These are phyloP conservation scores for Sporodiniella umbellata DNA, from an alignment of 371 early-diverging fungal species.

Conservation along the genomic window DNA sequence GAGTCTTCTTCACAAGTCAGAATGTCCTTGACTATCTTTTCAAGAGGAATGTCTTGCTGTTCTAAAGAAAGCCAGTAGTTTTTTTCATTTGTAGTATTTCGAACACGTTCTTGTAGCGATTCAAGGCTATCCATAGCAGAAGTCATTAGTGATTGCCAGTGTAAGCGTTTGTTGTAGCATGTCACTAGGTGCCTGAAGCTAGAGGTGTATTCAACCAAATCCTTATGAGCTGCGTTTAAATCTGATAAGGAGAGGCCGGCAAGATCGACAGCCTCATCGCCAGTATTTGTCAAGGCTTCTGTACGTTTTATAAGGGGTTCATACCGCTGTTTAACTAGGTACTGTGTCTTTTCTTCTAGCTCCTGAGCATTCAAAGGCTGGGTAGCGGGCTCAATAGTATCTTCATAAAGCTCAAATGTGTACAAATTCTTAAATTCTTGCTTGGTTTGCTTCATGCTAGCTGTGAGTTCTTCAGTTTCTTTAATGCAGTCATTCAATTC, in stretches of 20 bases:
- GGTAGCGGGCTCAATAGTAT: neutral
- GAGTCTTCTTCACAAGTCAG: no score
- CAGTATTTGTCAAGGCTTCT: neutral
- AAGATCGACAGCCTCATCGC: neutral
- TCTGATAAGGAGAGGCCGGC: neutral
- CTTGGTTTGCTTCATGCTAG: neutral
- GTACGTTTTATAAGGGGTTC: neutral
- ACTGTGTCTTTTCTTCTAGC: neutral
- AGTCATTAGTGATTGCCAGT: constrained; percentile 15
- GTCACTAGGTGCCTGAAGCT: neutral
- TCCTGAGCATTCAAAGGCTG: neutral
- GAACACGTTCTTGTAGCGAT: constrained; percentile 13
- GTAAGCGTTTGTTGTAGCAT: constrained; percentile 10
- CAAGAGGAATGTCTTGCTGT: neutral
- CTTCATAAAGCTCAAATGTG: neutral
- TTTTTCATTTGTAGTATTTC: constrained; percentile 23
- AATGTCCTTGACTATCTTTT: neutral
- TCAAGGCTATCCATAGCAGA: neutral
- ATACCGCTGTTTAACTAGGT: neutral
- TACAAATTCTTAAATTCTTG: neutral
- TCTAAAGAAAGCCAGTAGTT: constrained; percentile 17
- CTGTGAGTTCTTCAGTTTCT: neutral
- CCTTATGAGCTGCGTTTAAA: neutral
- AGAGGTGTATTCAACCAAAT: neutral
- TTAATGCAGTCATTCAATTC: constrained; percentile 9